Evolutionary conservation across 176 grass and related monocot genomes (phyloP).

Genomic region (Aegilops speltoides): DNA sequence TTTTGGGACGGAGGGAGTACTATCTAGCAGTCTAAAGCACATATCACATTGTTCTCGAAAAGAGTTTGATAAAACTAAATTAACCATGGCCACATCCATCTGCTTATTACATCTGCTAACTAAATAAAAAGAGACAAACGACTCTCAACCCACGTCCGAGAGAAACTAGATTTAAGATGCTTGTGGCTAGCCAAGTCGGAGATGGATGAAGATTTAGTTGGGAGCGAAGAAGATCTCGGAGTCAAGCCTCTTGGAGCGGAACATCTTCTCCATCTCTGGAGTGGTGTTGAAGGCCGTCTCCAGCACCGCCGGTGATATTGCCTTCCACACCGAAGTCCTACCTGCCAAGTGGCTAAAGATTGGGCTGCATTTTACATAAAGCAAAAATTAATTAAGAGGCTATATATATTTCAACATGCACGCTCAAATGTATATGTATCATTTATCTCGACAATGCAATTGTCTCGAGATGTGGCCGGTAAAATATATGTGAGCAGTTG

Average conservation of each 20-base stretch:
- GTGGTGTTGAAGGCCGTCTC: not conserved
- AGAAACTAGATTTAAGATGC: not conserved
- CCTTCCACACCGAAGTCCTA: not conserved
- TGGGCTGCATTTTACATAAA: not conserved
- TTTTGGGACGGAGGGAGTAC: too few species aligned
- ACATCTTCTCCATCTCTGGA: not conserved
- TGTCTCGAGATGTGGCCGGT: too few species aligned
- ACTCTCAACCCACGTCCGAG: too few species aligned
- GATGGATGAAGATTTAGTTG: not conserved
- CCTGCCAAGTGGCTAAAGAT: not conserved
- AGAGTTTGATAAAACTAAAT: too few species aligned
- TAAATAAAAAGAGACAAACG: too few species aligned
- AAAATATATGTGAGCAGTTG: too few species aligned
- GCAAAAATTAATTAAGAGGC: too few species aligned
- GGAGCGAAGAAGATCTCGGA: not conserved
- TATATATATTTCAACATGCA: not conserved
- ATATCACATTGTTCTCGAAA: too few species aligned
- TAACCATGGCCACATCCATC: too few species aligned
- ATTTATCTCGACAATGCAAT: not conserved
- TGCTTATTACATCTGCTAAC: too few species aligned
- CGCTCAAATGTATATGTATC: not conserved
- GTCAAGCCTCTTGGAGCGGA: slow-evolving; percentile 10
- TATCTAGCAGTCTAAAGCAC: too few species aligned
- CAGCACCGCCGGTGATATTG: not conserved
- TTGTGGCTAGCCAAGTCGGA: not conserved